A percentile compares a stretch with the other conserved stretches of the same genome.
phyloP scores from a whole-genome alignment of 2,329 filamentous ascomycete species.

The Chaetomium strumarium region DNA sequence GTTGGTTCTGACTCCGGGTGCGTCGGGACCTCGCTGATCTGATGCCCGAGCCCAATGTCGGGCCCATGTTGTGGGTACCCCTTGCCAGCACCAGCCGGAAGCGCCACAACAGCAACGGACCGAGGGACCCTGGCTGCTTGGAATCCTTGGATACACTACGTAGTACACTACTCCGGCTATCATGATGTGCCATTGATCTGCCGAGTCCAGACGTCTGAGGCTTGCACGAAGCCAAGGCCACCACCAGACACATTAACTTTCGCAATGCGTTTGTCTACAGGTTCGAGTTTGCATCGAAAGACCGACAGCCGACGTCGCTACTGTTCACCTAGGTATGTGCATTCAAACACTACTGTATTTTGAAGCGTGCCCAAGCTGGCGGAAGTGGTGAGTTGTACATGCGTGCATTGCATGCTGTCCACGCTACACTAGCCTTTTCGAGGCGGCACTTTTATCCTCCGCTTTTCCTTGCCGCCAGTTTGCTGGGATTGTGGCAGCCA shows the following conservation, averaged over 20 bases:
- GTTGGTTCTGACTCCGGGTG: slow-evolving; percentile 35
- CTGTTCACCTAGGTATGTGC: too few relatives aligned
- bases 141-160: too few relatives aligned
- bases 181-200: slow-evolving; percentile 33
- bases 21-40: slow-evolving; percentile 30
- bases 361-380: not conserved
- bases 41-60: slow-evolving; percentile 26
- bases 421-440: slow-evolving; percentile 15
- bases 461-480: slow-evolving; percentile 17
- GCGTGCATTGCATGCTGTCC: slow-evolving; percentile 10
- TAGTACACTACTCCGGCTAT: slow-evolving; percentile 18
- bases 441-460: slow-evolving; percentile 12
- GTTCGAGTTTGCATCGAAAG: not conserved
- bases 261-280: slow-evolving; percentile 2
- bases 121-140: slow-evolving; percentile 11
- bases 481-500: slow-evolving; percentile 20
- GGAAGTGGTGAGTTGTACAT: slow-evolving; percentile 1
- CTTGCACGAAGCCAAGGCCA: slow-evolving; percentile 22
- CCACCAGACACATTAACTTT: not conserved
- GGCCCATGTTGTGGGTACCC: slow-evolving; percentile 6
- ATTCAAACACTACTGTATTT: not conserved
- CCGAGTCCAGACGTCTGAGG: slow-evolving; percentile 36
- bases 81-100: slow-evolving; percentile 19
- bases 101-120: slow-evolving; percentile 5
- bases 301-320: too few relatives aligned